These are phyloP conservation scores for Heliamphora exappendiculata DNA, from an alignment of 148 eudicot species.

Conservation along the genomic window DNA sequence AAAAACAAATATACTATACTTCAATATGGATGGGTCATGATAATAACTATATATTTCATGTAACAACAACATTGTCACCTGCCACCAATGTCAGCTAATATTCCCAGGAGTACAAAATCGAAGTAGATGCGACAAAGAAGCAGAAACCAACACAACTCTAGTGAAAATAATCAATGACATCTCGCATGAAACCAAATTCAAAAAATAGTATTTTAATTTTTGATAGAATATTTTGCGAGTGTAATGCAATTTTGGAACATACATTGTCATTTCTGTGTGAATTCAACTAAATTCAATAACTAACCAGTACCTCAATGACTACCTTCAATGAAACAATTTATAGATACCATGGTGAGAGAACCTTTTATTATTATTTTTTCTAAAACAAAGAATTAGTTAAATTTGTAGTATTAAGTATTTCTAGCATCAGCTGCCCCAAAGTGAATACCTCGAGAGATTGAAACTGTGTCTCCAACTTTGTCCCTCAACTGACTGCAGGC, in stretches of 20 bases:
- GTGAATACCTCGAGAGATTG: constrained; percentile 63
- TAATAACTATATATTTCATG: too few relatives aligned
- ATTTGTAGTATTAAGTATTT: background rate
- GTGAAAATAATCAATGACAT: background rate
- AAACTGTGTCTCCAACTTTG: constrained; percentile 68
- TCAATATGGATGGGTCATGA: too few relatives aligned
- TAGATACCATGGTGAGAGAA: background rate
- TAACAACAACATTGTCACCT: background rate
- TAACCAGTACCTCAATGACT: background rate
- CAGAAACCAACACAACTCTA: background rate
- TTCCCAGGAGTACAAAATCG: background rate
- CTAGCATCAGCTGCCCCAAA: background rate
- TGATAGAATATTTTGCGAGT: background rate
- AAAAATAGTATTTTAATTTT: background rate
- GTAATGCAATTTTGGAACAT: background rate
- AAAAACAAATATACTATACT: background rate
- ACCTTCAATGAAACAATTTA: background rate
- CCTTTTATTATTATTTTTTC: background rate
- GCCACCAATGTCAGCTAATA: background rate
- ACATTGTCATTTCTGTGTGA: background rate
- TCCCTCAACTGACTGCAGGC: constrained; percentile 51
- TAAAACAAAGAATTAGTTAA: background rate
- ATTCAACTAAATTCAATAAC: background rate
- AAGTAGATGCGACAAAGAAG: too few relatives aligned
- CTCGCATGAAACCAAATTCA: background rate